Evolutionary conservation across 2,329 filamentous ascomycete genomes (phyloP), one percentile per base, ranked within the genome.

Genomic region (Didymella glomerata): DNA sequence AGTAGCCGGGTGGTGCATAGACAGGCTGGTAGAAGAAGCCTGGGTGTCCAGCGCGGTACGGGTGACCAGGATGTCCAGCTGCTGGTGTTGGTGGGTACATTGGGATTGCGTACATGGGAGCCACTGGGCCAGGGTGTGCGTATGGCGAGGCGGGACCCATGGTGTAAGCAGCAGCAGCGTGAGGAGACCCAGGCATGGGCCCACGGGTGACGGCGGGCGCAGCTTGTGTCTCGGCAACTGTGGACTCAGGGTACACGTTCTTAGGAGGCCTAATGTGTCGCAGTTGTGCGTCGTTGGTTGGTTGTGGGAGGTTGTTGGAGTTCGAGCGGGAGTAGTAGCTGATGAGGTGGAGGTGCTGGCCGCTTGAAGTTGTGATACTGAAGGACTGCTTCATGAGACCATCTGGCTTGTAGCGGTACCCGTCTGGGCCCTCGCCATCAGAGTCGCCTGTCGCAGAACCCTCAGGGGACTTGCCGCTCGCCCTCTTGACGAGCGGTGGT

Each of bases 301-400:
- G 95, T 71, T 95, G 91, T 65, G 88, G 86, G 28, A 98, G 84
- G 49, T 90, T 90, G 58, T 88, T 85, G 27, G 90, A 87, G 58
- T 92, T 88, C 27, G 91, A 91, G 55, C 93, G 86, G 3, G 93
- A 90, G 78, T 93, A 98, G 81, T 99, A 99, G 70, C 94, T 97
- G 80, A 99, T 99, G 50, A 99, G 85, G 80, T 99, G 95, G 2
- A 99, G 87, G 75, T 98, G 95, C 71, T 97, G 93, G 65, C 92
- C 87, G 36, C 85, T 88, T 1, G 91, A 92, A 1, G 95, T 98
- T 22, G 93, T 97, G 80, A 99, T 98, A 80, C 94, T 98, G 84
- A 98, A 99, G 0, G 95, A 98, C 79, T 99, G 95, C 85, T 99
- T 99, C 93, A 98, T 97, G 4, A 99, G 85, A 0, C 95, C 95